These are phyloP conservation scores for Psilocybe mexicana DNA, from an alignment of 1,284 basidiomycete genomes.

Conservation along the genomic window DNA sequence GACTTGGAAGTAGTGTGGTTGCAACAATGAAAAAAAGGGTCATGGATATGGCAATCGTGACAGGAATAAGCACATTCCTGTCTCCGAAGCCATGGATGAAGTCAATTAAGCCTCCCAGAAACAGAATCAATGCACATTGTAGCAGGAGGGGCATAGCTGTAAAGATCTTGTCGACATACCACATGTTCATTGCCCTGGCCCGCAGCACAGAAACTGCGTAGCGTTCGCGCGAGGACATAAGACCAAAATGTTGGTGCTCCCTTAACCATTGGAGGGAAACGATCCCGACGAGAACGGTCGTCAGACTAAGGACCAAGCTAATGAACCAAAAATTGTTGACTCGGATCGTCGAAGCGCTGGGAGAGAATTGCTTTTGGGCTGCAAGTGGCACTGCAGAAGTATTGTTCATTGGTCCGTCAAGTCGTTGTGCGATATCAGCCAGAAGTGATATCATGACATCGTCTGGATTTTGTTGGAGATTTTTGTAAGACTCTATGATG, in stretches of 20 bases:
- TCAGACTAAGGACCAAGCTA: constrained; percentile 20
- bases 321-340: constrained; percentile 24
- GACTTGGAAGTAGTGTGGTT: constrained; percentile 1
- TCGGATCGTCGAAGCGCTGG: constrained; percentile 2
- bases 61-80: neutral
- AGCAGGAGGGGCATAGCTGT: constrained; percentile 28
- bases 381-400: neutral
- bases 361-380: neutral
- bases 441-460: neutral
- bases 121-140: constrained; percentile 27
- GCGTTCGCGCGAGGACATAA: constrained; percentile 6
- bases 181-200: constrained; percentile 23
- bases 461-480: neutral
- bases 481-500: constrained; percentile 7
- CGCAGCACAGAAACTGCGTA: constrained; percentile 15
- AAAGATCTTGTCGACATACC: constrained; percentile 27
- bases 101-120: constrained; percentile 25
- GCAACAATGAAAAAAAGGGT: constrained; percentile 2
- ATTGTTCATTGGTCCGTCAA: neutral
- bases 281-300: constrained; percentile 19
- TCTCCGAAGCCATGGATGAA: constrained; percentile 6
- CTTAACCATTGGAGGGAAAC: constrained; percentile 25
- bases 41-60: neutral
- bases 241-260: constrained; percentile 16
- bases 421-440: neutral